Conservation (phyloP, 371 early-diverging fungal genomes). For the Phascolomyces articulosus region DNA sequence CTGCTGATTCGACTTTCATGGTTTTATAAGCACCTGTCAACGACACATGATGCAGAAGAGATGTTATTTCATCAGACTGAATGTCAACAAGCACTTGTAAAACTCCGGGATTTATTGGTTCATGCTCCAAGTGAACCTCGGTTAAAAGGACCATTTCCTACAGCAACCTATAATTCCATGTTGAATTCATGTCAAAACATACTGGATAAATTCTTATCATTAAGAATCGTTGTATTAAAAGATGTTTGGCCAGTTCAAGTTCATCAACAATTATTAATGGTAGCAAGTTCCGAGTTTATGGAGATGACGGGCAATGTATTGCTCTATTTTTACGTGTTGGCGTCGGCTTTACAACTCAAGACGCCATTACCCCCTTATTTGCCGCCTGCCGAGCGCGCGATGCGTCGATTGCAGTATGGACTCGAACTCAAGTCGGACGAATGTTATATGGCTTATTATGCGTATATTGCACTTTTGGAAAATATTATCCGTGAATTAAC, state of each 20-base stretch:
- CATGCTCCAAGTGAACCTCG: conserved; percentile 84
- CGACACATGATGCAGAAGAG: conserved; percentile 17
- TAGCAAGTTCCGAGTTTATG: conserved; percentile 60
- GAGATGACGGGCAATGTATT: conserved; percentile 74
- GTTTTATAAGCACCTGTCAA: conserved; percentile 65
- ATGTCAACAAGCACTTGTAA: conserved; percentile 41
- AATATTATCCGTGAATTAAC: conserved; percentile 79
- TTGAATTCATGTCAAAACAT: conserved; percentile 74
- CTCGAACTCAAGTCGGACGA: conserved; percentile 57
- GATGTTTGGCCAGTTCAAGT: conserved; percentile 62
- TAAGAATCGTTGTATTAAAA: conserved; percentile 67
- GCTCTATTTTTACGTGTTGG: conserved; percentile 77
- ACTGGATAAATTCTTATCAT: conserved; percentile 72
- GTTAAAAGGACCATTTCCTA: conserved; percentile 82
- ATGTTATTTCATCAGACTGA: conserved; percentile 21
- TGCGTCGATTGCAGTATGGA: conserved; percentile 51
- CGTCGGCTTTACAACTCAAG: conserved; percentile 79
- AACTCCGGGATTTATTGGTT: conserved; percentile 59
- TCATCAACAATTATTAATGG: conserved; percentile 53
- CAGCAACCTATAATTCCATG: conserved; percentile 63
- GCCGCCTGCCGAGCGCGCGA: conserved; percentile 67
- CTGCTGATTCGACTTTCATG: conserved; percentile 64
- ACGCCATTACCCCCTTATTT: conserved; percentile 82
- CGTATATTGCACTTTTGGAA: conserved; percentile 78
- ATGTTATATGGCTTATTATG: conserved; percentile 78